Percentiles rank a stretch among this genome's conserved stretches.
phyloP scores from a whole-genome alignment of 805 yeast genomes.

The Candida arabinofermentans region DNA sequence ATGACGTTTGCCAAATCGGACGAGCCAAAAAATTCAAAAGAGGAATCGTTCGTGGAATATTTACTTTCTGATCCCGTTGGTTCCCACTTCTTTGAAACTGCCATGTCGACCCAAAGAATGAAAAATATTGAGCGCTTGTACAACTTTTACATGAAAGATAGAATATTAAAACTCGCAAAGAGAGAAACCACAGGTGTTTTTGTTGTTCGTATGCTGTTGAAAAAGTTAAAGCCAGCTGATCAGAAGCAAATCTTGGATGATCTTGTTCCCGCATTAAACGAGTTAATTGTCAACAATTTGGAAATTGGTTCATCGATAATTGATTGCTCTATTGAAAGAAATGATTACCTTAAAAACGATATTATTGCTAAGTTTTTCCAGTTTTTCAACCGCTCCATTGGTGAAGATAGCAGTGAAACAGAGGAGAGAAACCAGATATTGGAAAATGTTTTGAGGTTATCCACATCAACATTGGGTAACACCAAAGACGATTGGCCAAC shows the following conservation, averaged over 20 bases:
- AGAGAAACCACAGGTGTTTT: slow-evolving; percentile 84
- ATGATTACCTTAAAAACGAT: slow-evolving; percentile 55
- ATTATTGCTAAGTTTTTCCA: slow-evolving; percentile 47
- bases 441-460: slow-evolving; percentile 63
- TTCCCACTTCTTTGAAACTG: slow-evolving; percentile 80
- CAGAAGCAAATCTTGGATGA: slow-evolving; percentile 59
- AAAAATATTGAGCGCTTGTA: slow-evolving; percentile 70
- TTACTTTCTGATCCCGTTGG: slow-evolving; percentile 87
- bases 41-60: slow-evolving; percentile 79
- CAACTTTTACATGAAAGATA: slow-evolving; percentile 64
- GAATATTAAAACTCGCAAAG: slow-evolving; percentile 68
- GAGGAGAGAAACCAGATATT: slow-evolving; percentile 43
- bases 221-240: slow-evolving; percentile 58
- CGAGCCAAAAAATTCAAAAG: slow-evolving; percentile 51
- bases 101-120: slow-evolving; percentile 60
- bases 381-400: slow-evolving; percentile 33
- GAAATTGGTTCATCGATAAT: slow-evolving; percentile 66
- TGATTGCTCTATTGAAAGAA: slow-evolving; percentile 58
- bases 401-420: slow-evolving; percentile 30
- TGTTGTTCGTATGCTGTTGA: slow-evolving; percentile 68
- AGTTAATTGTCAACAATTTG: slow-evolving; percentile 60
- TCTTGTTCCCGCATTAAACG: slow-evolving; percentile 62
- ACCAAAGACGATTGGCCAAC: slow-evolving; percentile 90
- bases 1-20: slow-evolving; percentile 49
- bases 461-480: slow-evolving; percentile 73